These are phyloP conservation scores for Radiomyces spectabilis DNA, from an alignment of 192 early-diverging fungal species.

Conservation along the genomic window DNA sequence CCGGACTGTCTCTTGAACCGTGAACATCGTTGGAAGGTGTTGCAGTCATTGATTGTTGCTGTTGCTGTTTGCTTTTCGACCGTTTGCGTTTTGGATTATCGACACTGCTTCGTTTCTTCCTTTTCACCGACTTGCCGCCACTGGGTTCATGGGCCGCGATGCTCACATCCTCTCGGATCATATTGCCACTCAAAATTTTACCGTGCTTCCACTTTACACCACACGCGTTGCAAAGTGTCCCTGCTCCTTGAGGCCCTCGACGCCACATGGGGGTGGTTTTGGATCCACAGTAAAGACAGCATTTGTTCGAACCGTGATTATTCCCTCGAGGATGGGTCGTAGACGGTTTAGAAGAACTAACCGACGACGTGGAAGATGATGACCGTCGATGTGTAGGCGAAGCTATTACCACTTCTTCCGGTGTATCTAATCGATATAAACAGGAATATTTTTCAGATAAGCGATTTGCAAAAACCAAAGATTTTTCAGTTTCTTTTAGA, in stretches of 20 bases:
- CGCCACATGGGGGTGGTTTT: conserved; percentile 75
- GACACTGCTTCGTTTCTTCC: neutral
- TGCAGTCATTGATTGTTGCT: too few species aligned
- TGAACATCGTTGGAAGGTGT: too few species aligned
- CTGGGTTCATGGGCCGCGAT: neutral
- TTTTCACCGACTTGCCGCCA: neutral
- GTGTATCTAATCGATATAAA: too few species aligned
- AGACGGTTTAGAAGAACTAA: too few species aligned
- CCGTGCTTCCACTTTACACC: conserved; percentile 81
- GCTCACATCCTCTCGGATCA: neutral
- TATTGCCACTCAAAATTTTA: conserved; percentile 57
- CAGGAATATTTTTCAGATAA: too few species aligned
- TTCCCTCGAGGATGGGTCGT: conserved; percentile 5
- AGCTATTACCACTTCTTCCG: too few species aligned
- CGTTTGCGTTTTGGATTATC: neutral
- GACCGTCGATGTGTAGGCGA: too few species aligned
- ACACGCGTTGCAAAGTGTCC: conserved; percentile 74
- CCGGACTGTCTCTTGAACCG: too few species aligned
- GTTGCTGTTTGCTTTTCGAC: neutral
- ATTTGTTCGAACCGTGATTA: conserved; percentile 25
- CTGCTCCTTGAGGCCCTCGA: conserved; percentile 60
- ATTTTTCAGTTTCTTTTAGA: too few species aligned
- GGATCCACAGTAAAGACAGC: conserved; percentile 57
- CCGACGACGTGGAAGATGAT: too few species aligned
- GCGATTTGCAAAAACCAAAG: too few species aligned